Base-by-base conservation (phyloP, 371 early-diverging fungal genomes). In the Fennellomyces sp. region DNA sequence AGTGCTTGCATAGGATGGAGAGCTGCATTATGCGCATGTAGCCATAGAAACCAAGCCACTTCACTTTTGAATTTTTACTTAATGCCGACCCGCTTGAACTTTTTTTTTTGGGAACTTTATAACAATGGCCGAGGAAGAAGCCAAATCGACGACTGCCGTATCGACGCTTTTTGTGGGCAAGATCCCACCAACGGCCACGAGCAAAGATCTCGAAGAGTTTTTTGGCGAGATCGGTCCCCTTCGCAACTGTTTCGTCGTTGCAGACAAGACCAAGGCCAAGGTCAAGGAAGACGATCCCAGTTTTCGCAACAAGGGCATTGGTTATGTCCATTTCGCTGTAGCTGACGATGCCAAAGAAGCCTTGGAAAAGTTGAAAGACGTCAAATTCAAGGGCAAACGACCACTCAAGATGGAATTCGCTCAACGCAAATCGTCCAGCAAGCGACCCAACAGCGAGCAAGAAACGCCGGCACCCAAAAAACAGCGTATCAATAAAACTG, bases 151-250 rank as follows among this genome's bases (percentile, higher is more conserved):
- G 27, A 55, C 35, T 8, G 65, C 84, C 48, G 88, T 88, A 45
- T 81, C 91, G 27, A 91, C 90, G 17, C 71, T 97, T 12, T 97
- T 96, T 70, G 94, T 97, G 28, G 84, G 94, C 31, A 88, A 87
- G 3, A 71, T 97, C 27, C 97, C 97, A 12, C 88, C 76, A 52
- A 79, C 85, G 33, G 94, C 94, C 1, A 91, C 92, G 10, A 84
- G 83, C 60, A 79, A 72, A 29, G 88, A 96, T 61, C 84, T 97
- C 15, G 93, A 94, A 69, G 85, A 76, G 21, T 95, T 94, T 72
- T 97, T 97, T 73, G 82, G 88, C 42, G 92, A 92, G 12, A 70
- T 95, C 33, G 98, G 97, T 4, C 97, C 98, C 11, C 72, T 96
- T 29, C 80, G 94, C 41, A 88, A 89, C 21, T 94, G 94, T 69